Evolutionary conservation across 495 filamentous ascomycete genomes (phyloP), one percentile per base, ranked within the genome.

Genomic region (Terfezia boudieri): DNA sequence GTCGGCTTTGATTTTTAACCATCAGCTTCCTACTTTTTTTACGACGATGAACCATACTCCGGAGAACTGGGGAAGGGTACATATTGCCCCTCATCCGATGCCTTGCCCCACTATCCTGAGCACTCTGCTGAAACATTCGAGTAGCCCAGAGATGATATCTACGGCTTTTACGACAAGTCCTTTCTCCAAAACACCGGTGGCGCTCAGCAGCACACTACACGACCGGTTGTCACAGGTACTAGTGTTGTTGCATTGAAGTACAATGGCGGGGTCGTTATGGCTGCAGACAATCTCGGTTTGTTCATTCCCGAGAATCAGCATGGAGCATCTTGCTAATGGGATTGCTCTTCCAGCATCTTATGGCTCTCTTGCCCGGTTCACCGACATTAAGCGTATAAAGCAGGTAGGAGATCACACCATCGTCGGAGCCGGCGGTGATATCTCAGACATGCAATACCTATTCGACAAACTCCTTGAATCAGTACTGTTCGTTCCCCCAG

Each of bases 391-490:
- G 70, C 75, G 77, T 55, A 83, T 98, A 56, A 84, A 83, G 58
- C 73, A 77, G 56, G 96, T 98, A 70, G 80, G 80, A 46, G 26
- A 72, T 26, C 71, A 76, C 46, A 80, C 82, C 32, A 71, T 96
- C 49, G 72, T 96, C 63, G 90, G 90, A 54, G 90, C 94, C 70
- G 84, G 88, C 64, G 90, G 90, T 67, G 90, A 98, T 71, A 84
- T 98, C 53, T 88, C 82, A 20, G 90, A 98, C 73, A 96, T 98
- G 90, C 90, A 98, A 71, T 86, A 87, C 70, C 79, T 98, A 23
- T 64, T 61, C 38, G 82, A 93, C 74, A 84, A 90, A 53, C 76
- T 92, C 56, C 79, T 98, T 56, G 79, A 75, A 62, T 80, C 83
- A 54, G 81, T 96, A 14, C 61, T 65, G 49, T 51, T 8, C 5